phyloP scores from a whole-genome alignment of 805 yeast species.

The Saccharomyces eubayanus region DNA sequence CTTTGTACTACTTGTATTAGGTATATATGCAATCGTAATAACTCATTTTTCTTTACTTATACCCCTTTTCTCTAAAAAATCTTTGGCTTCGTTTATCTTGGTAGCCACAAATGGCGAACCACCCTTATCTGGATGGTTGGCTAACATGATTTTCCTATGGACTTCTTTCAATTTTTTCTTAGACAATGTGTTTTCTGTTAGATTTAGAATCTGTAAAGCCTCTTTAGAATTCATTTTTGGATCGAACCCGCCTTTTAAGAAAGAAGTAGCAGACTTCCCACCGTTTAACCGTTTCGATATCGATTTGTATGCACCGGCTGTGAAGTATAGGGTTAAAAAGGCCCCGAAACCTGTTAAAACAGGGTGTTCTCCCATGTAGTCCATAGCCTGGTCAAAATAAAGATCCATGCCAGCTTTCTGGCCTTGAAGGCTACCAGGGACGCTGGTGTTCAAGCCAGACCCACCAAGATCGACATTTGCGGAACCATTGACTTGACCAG shows the following conservation, averaged over 20 bases:
- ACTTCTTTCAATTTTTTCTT: conserved; percentile 69
- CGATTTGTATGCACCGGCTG: conserved; percentile 59
- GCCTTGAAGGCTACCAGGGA: conserved; percentile 11
- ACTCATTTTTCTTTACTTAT: conserved; percentile 9
- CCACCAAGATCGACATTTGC: not conserved
- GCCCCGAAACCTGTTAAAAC: conserved; percentile 63
- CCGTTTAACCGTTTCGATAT: conserved; percentile 40
- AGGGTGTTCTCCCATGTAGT: conserved; percentile 69
- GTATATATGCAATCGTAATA: not conserved
- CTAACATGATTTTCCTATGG: conserved; percentile 81
- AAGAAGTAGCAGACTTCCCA: conserved; percentile 39
- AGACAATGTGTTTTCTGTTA: conserved; percentile 56
- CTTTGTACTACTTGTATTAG: not conserved
- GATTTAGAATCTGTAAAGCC: conserved; percentile 74
- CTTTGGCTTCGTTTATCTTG: conserved; percentile 87
- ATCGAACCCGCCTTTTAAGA: conserved; percentile 83
- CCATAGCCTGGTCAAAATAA: conserved; percentile 53
- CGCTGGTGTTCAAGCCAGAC: not conserved
- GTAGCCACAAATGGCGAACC: conserved; percentile 87
- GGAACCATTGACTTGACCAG: conserved; percentile 13
- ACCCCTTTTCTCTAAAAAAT: conserved; percentile 32
- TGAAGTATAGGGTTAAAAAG: conserved; percentile 52
- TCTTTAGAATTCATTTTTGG: conserved; percentile 84
- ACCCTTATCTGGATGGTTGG: conserved; percentile 92
- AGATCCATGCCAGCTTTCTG: conserved; percentile 39